A percentile compares a stretch with the other conserved stretches of the same genome.
Conservation (phyloP, 805 yeast species). For the Lipomyces kockii region DNA sequence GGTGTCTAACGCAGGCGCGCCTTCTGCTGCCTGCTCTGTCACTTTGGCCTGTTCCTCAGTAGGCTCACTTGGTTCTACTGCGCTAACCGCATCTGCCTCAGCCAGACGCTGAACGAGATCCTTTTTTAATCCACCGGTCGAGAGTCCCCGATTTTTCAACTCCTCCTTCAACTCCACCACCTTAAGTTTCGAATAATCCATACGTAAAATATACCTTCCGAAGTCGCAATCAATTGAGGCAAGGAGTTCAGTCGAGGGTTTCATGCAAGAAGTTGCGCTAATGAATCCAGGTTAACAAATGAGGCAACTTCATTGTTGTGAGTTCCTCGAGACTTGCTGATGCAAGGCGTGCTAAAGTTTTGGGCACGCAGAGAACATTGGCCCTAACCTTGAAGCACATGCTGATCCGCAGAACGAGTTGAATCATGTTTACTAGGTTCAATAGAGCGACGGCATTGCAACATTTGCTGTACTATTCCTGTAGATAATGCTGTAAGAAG, state of each 20-base stretch:
- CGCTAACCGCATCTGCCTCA: conserved; percentile 55
- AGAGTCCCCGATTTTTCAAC: conserved; percentile 67
- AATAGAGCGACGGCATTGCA: not conserved
- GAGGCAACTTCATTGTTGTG: not conserved
- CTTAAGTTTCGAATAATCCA: conserved; percentile 40
- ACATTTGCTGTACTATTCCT: not conserved
- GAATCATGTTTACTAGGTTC: not conserved
- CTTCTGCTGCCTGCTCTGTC: not conserved
- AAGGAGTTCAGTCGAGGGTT: not conserved
- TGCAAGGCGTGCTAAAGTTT: too few species aligned
- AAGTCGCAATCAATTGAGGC: not conserved
- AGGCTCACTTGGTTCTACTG: conserved; percentile 1
- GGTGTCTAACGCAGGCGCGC: not conserved
- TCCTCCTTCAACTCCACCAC: conserved; percentile 84
- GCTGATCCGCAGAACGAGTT: too few species aligned
- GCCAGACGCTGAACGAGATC: conserved; percentile 70
- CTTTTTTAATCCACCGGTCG: conserved; percentile 78
- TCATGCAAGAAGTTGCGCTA: not conserved
- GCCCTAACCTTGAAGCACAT: not conserved
- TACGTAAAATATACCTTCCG: not conserved
- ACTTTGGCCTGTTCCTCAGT: not conserved
- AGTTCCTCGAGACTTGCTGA: not conserved
- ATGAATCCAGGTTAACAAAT: not conserved
- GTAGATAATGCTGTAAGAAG: not conserved
- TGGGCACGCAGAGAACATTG: too few species aligned